phyloP scores from a whole-genome alignment of 352 stramenopile species.

The Phytophthora multivora region DNA sequence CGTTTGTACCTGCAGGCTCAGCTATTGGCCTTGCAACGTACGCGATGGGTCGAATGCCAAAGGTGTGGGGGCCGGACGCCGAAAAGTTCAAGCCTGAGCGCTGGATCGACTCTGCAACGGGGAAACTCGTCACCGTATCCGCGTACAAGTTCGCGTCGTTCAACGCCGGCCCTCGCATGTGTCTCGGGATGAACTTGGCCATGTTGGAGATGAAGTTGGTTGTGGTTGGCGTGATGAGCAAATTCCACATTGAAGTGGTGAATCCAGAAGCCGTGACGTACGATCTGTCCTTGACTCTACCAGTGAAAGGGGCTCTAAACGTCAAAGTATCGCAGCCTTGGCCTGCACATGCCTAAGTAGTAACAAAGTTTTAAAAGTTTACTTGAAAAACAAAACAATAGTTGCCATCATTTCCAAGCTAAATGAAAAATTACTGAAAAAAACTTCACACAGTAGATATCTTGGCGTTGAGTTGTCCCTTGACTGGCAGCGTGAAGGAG shows the following conservation, averaged over 20 bases:
- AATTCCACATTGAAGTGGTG: conserved; percentile 51
- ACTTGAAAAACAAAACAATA: no score
- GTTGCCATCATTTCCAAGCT: no score
- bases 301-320: conserved; percentile 35
- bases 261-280: conserved; percentile 45
- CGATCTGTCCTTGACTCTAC: conserved; percentile 55
- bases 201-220: conserved; percentile 85
- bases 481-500: conserved; percentile 61
- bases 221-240: conserved; percentile 47
- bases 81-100: conserved; percentile 59
- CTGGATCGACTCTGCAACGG: conserved; percentile 45
- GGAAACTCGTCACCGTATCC: conserved; percentile 36
- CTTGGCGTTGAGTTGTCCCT: conserved; percentile 37
- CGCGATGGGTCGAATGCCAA: conserved; percentile 45
- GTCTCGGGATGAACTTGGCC: conserved; percentile 70
- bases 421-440: no score
- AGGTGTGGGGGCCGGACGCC: conserved; percentile 61
- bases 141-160: conserved; percentile 73
- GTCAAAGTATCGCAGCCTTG: conserved; percentile 35
- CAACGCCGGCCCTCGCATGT: conserved; percentile 65
- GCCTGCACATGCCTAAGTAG: conserved; percentile 5
- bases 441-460: conserved; percentile 31
- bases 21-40: conserved; percentile 47
- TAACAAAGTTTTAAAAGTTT: no score
- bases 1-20: conserved; percentile 38